Evolutionary conservation across 345 rosid species (phyloP).

Genomic region (Lumnitzera racemosa): DNA sequence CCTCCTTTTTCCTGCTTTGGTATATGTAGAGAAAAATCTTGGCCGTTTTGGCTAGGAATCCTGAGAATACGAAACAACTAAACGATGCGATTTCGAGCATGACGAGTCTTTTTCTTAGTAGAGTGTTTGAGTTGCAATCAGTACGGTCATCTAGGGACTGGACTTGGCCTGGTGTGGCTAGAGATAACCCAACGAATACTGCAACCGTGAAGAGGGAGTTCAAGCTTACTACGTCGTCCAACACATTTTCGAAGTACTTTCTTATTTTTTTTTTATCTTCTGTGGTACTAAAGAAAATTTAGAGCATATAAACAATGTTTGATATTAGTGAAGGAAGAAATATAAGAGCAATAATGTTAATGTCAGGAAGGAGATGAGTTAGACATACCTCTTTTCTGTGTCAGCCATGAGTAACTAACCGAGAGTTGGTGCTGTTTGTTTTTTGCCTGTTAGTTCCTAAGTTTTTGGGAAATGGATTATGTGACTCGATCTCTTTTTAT

Average conservation of each 20-base stretch:
- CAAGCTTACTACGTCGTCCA: constrained; percentile 6
- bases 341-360: too few relatives aligned
- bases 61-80: constrained; percentile 15
- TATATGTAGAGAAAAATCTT: constrained; percentile 10
- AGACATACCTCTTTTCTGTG: too few relatives aligned
- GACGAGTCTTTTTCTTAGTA: not conserved
- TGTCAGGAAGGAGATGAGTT: too few relatives aligned
- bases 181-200: constrained; percentile 3
- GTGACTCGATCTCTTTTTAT: too few relatives aligned
- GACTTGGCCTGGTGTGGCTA: constrained; percentile 1
- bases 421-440: too few relatives aligned
- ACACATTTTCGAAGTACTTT: constrained; percentile 9
- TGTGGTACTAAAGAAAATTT: too few relatives aligned
- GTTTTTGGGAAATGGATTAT: too few relatives aligned
- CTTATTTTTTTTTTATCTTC: not conserved
- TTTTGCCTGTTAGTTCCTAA: too few relatives aligned
- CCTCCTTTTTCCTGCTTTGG: not conserved
- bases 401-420: too few relatives aligned
- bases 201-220: constrained; percentile 11
- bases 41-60: constrained; percentile 14
- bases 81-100: constrained; percentile 10
- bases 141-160: not conserved
- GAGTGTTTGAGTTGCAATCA: not conserved
- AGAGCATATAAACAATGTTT: too few relatives aligned
- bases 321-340: too few relatives aligned